Evolutionary conservation across 176 grass and related monocot genomes (phyloP), one percentile per base, ranked within the genome.

Genomic region (Metroxylon sagu): DNA sequence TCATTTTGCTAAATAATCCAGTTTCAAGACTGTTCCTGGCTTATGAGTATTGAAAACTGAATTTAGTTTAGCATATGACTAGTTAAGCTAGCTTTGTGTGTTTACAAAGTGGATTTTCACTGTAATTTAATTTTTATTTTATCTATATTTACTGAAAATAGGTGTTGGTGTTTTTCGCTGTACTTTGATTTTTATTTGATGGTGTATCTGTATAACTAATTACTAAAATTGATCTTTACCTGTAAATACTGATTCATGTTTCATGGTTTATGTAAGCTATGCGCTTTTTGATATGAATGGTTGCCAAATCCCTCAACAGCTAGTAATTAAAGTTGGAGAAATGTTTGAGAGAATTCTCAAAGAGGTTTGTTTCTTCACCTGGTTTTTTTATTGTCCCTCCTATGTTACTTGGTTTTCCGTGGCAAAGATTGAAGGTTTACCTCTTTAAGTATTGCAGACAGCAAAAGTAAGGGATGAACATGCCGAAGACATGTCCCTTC

Each of bases 251-350:
- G 49, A 28, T 61, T 8, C 14, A 15, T 61, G 48, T 64, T 64
- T 23, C 6, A 29, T 61, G 56, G 68, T 64, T 53, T 80, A 56
- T 71, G 52, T 63, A 98, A 43, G 93, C 39, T 98, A 92, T 59
- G 93, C 93, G 65, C 74, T 98, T 6, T 98, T 83, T 85, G 87
- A 92, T 80, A 98, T 85, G 60, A 52, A 88, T 75, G 93, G 93
- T 30, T 61, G 14, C 29, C 88, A 98, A 85, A 76, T 98, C 55
- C 84, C 84, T 16, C 84, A 85, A 53, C 77, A 92, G 56, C 64
- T 89, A 50, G 93, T 98, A 48, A 81, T 73, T 51, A 82, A 68
- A 69, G 93, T 98, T 50, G 84, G 93, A 56, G 88, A 92, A 81
- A 92, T 60, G 67, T 98, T 98, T 81, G 88, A 98, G 71, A 52